Conservation (phyloP, 1,139 yeast species). For the Chernovozyma aurita region DNA sequence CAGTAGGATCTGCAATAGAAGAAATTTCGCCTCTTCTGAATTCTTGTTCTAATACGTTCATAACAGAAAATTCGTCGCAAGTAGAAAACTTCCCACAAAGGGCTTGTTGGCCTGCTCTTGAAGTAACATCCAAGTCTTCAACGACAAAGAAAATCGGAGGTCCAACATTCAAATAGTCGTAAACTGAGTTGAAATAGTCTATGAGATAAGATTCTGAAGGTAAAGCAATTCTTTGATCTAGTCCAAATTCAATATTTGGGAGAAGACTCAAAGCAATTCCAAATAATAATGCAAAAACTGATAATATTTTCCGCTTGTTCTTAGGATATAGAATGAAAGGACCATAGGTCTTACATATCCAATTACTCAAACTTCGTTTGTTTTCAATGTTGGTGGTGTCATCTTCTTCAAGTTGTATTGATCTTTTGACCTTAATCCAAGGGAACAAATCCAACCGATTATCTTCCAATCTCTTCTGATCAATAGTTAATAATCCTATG, state of each 20-base stretch:
- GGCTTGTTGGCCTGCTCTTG: constrained; percentile 58
- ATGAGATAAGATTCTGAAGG: constrained; percentile 80
- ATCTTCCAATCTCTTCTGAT: constrained; percentile 57
- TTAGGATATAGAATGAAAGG: constrained; percentile 51
- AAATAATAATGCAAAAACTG: constrained; percentile 55
- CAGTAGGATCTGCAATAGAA: constrained; percentile 73
- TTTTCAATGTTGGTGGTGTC: constrained; percentile 10
- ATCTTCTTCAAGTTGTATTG: neutral
- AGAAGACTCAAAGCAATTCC: constrained; percentile 64
- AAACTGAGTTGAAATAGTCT: constrained; percentile 73
- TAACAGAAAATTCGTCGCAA: constrained; percentile 73
- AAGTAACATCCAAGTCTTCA: constrained; percentile 58
- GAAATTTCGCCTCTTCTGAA: constrained; percentile 60
- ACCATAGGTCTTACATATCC: constrained; percentile 34
- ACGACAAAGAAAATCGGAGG: constrained; percentile 90
- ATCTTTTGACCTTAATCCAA: constrained; percentile 29
- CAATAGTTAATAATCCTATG: constrained; percentile 65
- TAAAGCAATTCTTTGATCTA: constrained; percentile 85
- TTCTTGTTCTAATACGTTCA: constrained; percentile 86
- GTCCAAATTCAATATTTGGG: constrained; percentile 70
- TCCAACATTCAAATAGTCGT: constrained; percentile 72
- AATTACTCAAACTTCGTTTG: constrained; percentile 5
- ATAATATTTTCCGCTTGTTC: constrained; percentile 45
- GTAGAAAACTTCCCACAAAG: constrained; percentile 86
- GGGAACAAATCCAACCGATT: constrained; percentile 59